These are phyloP conservation scores for Ceratocystis ficicola DNA, from an alignment of 2,329 filamentous ascomycete genomes.

Conservation along the genomic window DNA sequence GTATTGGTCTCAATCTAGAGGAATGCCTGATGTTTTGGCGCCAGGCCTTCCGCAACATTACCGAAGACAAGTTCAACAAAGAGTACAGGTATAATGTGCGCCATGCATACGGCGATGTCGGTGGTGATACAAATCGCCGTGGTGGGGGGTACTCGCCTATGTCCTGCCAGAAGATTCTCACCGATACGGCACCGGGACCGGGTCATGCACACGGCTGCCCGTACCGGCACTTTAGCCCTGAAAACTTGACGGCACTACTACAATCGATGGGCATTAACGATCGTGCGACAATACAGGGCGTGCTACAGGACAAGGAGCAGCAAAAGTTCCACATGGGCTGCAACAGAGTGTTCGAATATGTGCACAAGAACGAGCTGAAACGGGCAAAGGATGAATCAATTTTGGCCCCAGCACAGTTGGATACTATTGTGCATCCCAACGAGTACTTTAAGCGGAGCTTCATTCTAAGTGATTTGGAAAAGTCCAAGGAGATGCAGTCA, in stretches of 20 bases:
- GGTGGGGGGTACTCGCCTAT: conserved; percentile 82
- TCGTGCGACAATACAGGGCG: conserved; percentile 60
- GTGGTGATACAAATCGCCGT: conserved; percentile 77
- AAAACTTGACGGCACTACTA: conserved; percentile 69
- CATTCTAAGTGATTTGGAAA: conserved; percentile 65
- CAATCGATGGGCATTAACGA: conserved; percentile 71
- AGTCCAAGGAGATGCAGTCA: conserved; percentile 9
- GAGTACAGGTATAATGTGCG: conserved; percentile 95
- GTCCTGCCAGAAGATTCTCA: conserved; percentile 89
- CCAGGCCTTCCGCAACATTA: conserved; percentile 68
- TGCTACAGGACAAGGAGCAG: conserved; percentile 79
- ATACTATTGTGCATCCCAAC: conserved; percentile 95
- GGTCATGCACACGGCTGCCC: conserved; percentile 94
- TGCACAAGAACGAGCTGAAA: conserved; percentile 68
- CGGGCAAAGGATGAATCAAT: conserved; percentile 62
- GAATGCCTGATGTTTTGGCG: conserved; percentile 91
- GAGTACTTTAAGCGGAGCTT: conserved; percentile 96
- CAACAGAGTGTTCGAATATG: conserved; percentile 86
- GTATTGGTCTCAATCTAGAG: conserved; percentile 82
- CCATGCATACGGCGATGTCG: conserved; percentile 90
- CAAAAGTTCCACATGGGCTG: conserved; percentile 90
- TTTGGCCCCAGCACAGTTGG: conserved; percentile 63
- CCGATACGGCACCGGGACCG: conserved; percentile 71
- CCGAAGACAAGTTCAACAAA: conserved; percentile 92
- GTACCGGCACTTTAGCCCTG: conserved; percentile 79